These are phyloP conservation scores for Abrus precatorius DNA, from an alignment of 306 rosid species.

Conservation along the genomic window DNA sequence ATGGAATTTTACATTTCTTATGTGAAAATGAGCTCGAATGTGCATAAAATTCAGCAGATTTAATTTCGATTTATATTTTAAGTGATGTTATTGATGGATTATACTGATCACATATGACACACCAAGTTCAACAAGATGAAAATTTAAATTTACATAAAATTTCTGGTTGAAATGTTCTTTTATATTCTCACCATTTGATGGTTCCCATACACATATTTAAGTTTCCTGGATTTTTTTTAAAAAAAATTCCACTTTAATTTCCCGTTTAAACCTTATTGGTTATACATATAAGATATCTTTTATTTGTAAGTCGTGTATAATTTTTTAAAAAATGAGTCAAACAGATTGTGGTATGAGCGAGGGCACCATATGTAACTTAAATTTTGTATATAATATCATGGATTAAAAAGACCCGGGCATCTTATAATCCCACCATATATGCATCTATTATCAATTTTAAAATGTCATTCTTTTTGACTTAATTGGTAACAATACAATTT, in stretches of 20 bases:
- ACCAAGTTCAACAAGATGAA: slow-evolving; percentile 17
- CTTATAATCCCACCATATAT: not conserved
- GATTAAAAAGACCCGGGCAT: not conserved
- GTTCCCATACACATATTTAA: not conserved
- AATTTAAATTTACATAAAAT: slow-evolving; percentile 20
- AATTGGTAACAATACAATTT: not conserved
- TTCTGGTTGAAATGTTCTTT: slow-evolving; percentile 12
- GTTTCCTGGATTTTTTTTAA: not conserved
- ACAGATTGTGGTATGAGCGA: not conserved
- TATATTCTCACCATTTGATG: slow-evolving; percentile 10
- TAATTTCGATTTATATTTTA: not conserved
- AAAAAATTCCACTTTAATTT: not conserved
- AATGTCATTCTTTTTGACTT: not conserved
- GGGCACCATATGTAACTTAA: not conserved
- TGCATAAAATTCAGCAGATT: slow-evolving; percentile 49
- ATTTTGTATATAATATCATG: not conserved
- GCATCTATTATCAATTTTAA: not conserved
- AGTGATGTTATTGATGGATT: slow-evolving; percentile 10
- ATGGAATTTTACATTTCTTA: slow-evolving; percentile 56
- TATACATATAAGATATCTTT: not conserved
- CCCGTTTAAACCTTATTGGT: not conserved
- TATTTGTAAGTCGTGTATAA: not conserved
- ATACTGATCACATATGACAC: not conserved
- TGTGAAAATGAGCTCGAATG: slow-evolving; percentile 32
- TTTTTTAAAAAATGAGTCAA: no score